phyloP scores from a whole-genome alignment of 2,329 filamentous ascomycete species.

The Hymenoscyphus fraxineus region DNA sequence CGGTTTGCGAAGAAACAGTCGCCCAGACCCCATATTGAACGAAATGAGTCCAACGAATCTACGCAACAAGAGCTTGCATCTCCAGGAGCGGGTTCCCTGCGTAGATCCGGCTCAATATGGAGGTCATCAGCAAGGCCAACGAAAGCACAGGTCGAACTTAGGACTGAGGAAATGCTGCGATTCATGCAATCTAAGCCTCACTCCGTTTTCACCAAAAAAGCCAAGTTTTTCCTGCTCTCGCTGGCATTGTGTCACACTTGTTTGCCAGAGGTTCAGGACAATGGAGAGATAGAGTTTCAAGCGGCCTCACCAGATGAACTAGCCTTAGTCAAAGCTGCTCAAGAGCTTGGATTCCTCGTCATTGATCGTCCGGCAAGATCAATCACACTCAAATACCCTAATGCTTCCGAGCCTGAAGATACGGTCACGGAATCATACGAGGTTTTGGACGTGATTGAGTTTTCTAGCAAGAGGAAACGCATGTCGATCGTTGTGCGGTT shows the following conservation, averaged over 20 bases:
- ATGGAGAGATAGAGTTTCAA: conserved; percentile 75
- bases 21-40: background rate
- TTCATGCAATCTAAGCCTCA: conserved; percentile 74
- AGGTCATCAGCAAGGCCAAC: conserved; percentile 31
- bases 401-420: conserved; percentile 22
- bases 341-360: conserved; percentile 78
- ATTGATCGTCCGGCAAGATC: conserved; percentile 68
- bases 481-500: conserved; percentile 87
- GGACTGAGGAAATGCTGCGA: conserved; percentile 70
- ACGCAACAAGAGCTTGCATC: conserved; percentile 5
- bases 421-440: conserved; percentile 60
- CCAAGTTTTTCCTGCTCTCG: conserved; percentile 76
- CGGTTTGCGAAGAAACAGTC: conserved; percentile 19
- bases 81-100: conserved; percentile 14
- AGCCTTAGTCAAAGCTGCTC: conserved; percentile 77
- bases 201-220: conserved; percentile 73
- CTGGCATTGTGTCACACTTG: conserved; percentile 90
- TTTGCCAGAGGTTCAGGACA: conserved; percentile 68
- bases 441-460: conserved; percentile 83
- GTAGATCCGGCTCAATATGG: conserved; percentile 31
- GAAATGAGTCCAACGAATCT: conserved; percentile 1
- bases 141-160: conserved; percentile 52
- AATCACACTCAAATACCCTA: conserved; percentile 49
- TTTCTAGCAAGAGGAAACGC: conserved; percentile 81
- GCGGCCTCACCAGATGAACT: conserved; percentile 88